Evolutionary conservation across 2,329 filamentous ascomycete species (phyloP).

Genomic region (Neurospora sp.): DNA sequence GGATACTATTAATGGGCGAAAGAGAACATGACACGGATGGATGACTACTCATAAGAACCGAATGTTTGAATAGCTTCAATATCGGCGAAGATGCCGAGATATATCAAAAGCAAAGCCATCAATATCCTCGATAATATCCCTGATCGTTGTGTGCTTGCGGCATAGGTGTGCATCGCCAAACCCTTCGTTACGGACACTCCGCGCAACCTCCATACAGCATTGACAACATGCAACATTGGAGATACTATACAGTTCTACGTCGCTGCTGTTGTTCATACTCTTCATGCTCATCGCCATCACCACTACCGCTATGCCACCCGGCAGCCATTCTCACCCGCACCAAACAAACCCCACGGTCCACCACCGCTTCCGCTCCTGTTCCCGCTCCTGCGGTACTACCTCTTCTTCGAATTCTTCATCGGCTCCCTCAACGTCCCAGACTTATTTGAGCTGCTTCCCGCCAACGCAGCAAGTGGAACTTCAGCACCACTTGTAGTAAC

Average conservation of each 20-base stretch:
- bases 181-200: too few species aligned
- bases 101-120: too few species aligned
- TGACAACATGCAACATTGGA: background rate
- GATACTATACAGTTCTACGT: background rate
- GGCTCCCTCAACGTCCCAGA: background rate
- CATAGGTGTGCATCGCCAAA: too few species aligned
- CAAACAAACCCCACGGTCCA: background rate
- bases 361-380: background rate
- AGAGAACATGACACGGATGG: too few species aligned
- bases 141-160: too few species aligned
- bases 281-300: background rate
- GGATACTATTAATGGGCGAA: too few species aligned
- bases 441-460: constrained; percentile 7
- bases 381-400: background rate
- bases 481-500: constrained; percentile 9
- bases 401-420: background rate
- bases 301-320: background rate
- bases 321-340: background rate
- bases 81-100: too few species aligned
- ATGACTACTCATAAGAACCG: too few species aligned
- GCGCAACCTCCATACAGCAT: too few species aligned
- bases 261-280: background rate
- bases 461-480: background rate
- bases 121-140: too few species aligned
- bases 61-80: too few species aligned